A percentile compares a stretch with the other conserved stretches of the same genome.
These are phyloP conservation scores for Penicillium argentinense DNA, from an alignment of 495 filamentous ascomycete species.

Conservation along the genomic window DNA sequence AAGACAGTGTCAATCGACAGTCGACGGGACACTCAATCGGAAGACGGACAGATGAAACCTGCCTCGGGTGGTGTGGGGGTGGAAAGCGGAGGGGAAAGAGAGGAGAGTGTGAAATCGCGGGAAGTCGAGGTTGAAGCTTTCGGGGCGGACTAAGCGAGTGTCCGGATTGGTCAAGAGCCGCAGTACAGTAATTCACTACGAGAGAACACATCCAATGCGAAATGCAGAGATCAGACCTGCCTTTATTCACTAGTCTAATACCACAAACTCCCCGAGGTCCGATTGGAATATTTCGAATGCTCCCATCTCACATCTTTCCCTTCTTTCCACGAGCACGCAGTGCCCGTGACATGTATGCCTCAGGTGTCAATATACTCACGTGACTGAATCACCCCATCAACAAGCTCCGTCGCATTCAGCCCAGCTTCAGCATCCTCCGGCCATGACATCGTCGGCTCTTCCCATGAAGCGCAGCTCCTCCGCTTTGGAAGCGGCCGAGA, in stretches of 20 bases:
- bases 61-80: conserved; percentile 23
- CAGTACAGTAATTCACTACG: neutral
- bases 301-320: neutral
- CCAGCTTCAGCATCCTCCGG: conserved; percentile 9
- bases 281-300: too few relatives aligned
- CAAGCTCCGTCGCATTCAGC: conserved; percentile 9
- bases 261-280: too few relatives aligned
- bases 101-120: conserved; percentile 25
- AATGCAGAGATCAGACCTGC: too few relatives aligned
- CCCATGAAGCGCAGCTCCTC: conserved; percentile 46
- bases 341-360: conserved; percentile 1
- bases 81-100: conserved; percentile 30
- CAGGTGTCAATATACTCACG: conserved; percentile 11
- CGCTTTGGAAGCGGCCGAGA: conserved; percentile 23
- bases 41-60: conserved; percentile 19
- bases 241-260: too few relatives aligned
- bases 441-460: conserved; percentile 35
- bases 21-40: conserved; percentile 4
- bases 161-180: conserved; percentile 31
- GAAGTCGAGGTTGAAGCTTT: conserved; percentile 41
- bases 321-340: neutral
- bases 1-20: conserved; percentile 21
- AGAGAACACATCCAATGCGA: too few relatives aligned
- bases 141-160: conserved; percentile 43
- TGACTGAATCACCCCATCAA: conserved; percentile 9